Conservation (phyloP, 2,329 filamentous ascomycete species). For the Colletotrichum truncatum region DNA sequence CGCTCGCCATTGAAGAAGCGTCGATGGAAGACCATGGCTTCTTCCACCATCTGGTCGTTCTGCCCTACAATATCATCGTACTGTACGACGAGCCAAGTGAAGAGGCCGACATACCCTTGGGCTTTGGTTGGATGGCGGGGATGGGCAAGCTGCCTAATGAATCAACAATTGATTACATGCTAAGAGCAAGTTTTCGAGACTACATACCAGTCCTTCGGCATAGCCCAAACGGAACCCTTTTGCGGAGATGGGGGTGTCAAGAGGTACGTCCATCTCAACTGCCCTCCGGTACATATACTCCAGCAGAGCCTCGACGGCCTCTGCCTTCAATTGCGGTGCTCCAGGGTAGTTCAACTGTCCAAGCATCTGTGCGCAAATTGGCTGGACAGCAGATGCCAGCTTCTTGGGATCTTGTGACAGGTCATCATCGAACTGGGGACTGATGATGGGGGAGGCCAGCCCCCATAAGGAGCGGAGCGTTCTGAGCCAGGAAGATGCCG, state of each 20-base stretch:
- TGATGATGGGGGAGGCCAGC: background rate
- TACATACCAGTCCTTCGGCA: constrained; percentile 28
- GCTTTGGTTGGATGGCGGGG: constrained; percentile 30
- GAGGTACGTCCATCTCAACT: constrained; percentile 30
- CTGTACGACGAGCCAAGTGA: constrained; percentile 35
- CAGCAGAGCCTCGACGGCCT: constrained; percentile 29
- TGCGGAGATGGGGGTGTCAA: constrained; percentile 31
- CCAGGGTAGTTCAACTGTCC: constrained; percentile 26
- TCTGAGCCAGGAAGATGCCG: background rate
- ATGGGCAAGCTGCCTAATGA: constrained; percentile 32
- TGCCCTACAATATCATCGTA: constrained; percentile 34
- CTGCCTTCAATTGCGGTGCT: constrained; percentile 25
- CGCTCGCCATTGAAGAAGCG: constrained; percentile 33
- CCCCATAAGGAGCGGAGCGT: constrained; percentile 15
- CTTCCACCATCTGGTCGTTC: constrained; percentile 31
- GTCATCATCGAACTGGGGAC: constrained; percentile 12
- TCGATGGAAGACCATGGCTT: constrained; percentile 29
- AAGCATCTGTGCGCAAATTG: constrained; percentile 25
- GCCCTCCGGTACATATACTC: constrained; percentile 33
- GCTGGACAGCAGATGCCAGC: constrained; percentile 9
- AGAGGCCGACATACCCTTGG: constrained; percentile 33
- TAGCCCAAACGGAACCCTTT: constrained; percentile 34
- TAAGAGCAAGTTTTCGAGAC: background rate
- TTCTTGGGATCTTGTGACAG: constrained; percentile 13
- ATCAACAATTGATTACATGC: background rate